Evolutionary conservation across 2,329 filamentous ascomycete genomes (phyloP), one percentile per base, ranked within the genome.

Genomic region (Lecanosticta acicola): DNA sequence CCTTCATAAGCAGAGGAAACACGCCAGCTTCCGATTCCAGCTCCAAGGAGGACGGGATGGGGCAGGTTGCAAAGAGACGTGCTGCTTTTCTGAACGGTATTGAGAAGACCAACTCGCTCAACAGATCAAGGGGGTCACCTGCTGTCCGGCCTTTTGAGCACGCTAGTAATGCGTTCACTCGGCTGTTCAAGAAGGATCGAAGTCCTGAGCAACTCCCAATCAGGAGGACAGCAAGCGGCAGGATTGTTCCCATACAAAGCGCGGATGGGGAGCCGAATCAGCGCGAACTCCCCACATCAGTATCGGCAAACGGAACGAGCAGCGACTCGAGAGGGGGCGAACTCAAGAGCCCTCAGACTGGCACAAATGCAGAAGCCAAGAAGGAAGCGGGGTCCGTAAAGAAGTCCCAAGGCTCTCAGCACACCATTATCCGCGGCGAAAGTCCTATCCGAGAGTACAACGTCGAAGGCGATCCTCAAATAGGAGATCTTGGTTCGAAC

Each of bases 131-230:
- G 44, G 58, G 56, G 50, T 61, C 64, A 21, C n/a, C n/a, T n/a
- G n/a, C n/a, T n/a, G 65, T 67, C 11, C 57, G 65, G 39, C 54
- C 65, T 14, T 67, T 67, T 49, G 65, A 67, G 43, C 64, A 65
- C 46, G 65, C 65, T 55, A 66, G 60, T 43, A 64, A 61, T 40
- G 65, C 64, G 40, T 66, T 66, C 54, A 65, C 63, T 5, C 59
- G 60, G 45, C 56, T 67, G 7, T 67, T 67, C 53, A 60, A 59
- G 48, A 59, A 58, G 39, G 57, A 59, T 34, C 47, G 43, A 29
- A 55, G 35, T 33, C 48, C 54, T n/a, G 55, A 60, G 39, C 46
- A 56, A 19, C 26, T 46, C 21, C 46, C 47, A 13, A 50, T 49
- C 34, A 53, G 49, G 39, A 51, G 46, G 39, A 41, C 46, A 11